A percentile compares a stretch with the other conserved stretches of the same genome.
phyloP scores from a whole-genome alignment of 2,329 filamentous ascomycete species.

The Tolypocladium pustulatum region DNA sequence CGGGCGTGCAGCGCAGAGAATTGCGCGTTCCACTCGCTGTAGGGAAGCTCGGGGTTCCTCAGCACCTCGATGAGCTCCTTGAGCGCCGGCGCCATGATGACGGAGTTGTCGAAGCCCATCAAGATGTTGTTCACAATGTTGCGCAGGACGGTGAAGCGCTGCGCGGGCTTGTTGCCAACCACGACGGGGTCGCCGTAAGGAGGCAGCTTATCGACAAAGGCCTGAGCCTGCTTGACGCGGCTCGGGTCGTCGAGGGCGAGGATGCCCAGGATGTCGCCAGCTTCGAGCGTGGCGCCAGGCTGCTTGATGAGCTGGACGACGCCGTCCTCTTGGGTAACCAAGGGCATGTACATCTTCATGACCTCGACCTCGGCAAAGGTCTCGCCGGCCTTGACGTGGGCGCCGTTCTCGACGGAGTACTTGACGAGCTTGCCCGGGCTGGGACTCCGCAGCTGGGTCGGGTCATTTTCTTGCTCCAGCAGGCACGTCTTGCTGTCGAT shows the following conservation, averaged over 20 bases:
- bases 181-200: constrained; percentile 78
- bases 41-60: constrained; percentile 80
- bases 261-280: constrained; percentile 97
- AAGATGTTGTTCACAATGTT: constrained; percentile 80
- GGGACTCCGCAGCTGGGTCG: constrained; percentile 88
- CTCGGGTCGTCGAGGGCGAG: constrained; percentile 89
- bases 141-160: constrained; percentile 70
- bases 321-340: constrained; percentile 89
- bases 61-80: constrained; percentile 87
- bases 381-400: constrained; percentile 86
- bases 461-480: constrained; percentile 97
- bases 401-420: constrained; percentile 90
- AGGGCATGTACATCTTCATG: constrained; percentile 99
- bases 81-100: constrained; percentile 82
- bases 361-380: constrained; percentile 96
- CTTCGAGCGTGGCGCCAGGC: constrained; percentile 92
- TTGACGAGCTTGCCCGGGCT: constrained; percentile 97
- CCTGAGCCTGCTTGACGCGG: constrained; percentile 91
- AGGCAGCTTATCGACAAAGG: constrained; percentile 85
- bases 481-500: constrained; percentile 98
- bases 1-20: constrained; percentile 94
- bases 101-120: constrained; percentile 89
- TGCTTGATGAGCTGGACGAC: constrained; percentile 98
- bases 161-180: constrained; percentile 81
- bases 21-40: constrained; percentile 92